Base-by-base conservation (phyloP, 1,284 basidiomycete species). In the Sporisorium sorghi region DNA sequence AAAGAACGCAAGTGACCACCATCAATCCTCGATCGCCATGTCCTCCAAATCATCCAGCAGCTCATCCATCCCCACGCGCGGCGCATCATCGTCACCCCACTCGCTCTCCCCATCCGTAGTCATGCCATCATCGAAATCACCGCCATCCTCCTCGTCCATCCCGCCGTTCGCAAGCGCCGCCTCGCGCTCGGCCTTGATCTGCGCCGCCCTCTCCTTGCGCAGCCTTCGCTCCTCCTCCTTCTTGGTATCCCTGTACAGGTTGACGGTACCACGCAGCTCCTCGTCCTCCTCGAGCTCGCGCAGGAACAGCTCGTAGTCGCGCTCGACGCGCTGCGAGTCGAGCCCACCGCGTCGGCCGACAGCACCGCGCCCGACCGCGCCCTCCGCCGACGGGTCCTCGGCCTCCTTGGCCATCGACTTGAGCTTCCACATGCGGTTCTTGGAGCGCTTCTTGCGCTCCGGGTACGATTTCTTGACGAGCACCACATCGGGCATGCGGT, bases 401-500 rank as follows among this genome's bases (percentile, higher is more conserved):
- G 89, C 91, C 85, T 97, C 94, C 86, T 96, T 97, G 70, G 93
- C 95, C 61, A 99, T 98, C 77, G 91, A 93, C 79, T 92, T 89
- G 77, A 99, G 88, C 85, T 91, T 91, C 96, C 96, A 99, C 76
- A 87, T 89, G 55, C 96, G 88, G 15, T 92, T 86, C 86, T 90
- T 91, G 83, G 88, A 90, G 88, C 97, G 97, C 89, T 97, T 97
- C 77, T 95, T 86, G 50, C 94, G 87, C 86, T 96, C 93, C 50
- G 95, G 97, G 86, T 97, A 99, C 61, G 93, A 90, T 88, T 99
- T 99, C 87, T 93, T 92, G 72, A 97, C 92, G 17, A 99, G 89
- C 32, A 99, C 89, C 72, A 98, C 90, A 81, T 98, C 94, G 0
- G 96, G 97, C 70, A 96, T 88, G 49, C 91, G 89, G 49, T 88